Evolutionary conservation across 345 rosid species (phyloP), one percentile per base, ranked within the genome.

Genomic region (Aurinia saxatilis): DNA sequence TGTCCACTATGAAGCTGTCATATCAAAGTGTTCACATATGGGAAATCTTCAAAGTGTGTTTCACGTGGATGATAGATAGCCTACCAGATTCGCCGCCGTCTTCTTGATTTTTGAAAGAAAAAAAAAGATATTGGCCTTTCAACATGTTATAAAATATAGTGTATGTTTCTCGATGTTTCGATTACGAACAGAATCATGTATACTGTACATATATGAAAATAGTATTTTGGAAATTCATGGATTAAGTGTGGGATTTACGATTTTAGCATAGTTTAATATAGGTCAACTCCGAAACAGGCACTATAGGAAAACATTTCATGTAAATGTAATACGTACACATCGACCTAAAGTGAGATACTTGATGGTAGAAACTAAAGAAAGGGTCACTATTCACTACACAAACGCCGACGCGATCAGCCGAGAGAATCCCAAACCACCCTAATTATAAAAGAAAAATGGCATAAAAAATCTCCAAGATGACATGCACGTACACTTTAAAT

Each of bases 21-120:
- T 38, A 50, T 10, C 10, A 70, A 56, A 41, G 65, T 15, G 75
- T 56, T 63, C 65, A 56, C 70, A 63, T 23, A 46, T 63, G 14
- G 17, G 44, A 63, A 57, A 63, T 16, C 23, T 63, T 63, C 48
- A 35, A 48, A 29, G 34, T 71, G 75, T 63, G 74, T 55, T 70
- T 63, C 59, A 70, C 74, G 74, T 70, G 74, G 25, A 68, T 23
- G 31, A 27, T 27, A 23, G 34, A 54, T 11, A 35, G 7, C 25
- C 1, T 16, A 39, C 14, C 34, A 25, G 8, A 27, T 53, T 61
- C 35, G 35, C 52, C 16, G 46, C 34, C 17, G 14, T 68, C 54
- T 60, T 29, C 25, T 25, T 68, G 6, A 15, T 51, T 45, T 61
- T 46, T 5, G 13, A n/a, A 17, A 34, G 37, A 9, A 8, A 6